phyloP scores from a whole-genome alignment of 306 rosid genomes.

The Calophaca sinica region DNA sequence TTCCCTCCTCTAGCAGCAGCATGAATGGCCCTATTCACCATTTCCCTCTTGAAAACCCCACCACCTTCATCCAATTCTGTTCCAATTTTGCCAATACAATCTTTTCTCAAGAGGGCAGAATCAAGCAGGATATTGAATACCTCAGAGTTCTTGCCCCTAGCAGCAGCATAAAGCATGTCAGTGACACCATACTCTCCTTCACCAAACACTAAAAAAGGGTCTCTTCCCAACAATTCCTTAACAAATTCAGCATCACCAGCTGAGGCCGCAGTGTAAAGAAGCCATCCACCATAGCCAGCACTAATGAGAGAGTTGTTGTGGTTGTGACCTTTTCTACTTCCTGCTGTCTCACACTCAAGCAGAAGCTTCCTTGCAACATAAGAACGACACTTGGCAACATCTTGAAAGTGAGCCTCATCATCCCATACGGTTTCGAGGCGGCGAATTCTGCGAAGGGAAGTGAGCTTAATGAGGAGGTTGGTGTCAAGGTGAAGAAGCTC shows the following conservation, averaged over 20 bases:
- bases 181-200: slow-evolving; percentile 96
- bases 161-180: slow-evolving; percentile 85
- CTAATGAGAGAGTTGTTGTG: slow-evolving; percentile 67
- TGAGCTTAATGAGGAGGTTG: slow-evolving; percentile 89
- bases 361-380: slow-evolving; percentile 75
- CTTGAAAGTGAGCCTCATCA: slow-evolving; percentile 67
- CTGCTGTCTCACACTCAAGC: slow-evolving; percentile 62
- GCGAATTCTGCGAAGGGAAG: slow-evolving; percentile 88
- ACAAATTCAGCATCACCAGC: slow-evolving; percentile 83
- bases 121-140: slow-evolving; percentile 69
- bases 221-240: slow-evolving; percentile 63
- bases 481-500: slow-evolving; percentile 95
- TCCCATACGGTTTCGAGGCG: slow-evolving; percentile 98
- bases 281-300: slow-evolving; percentile 98
- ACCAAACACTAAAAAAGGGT: slow-evolving; percentile 82
- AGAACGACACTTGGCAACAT: slow-evolving; percentile 76
- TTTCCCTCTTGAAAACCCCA: slow-evolving; percentile 69
- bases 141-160: slow-evolving; percentile 78
- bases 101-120: slow-evolving; percentile 62
- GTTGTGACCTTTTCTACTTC: background rate
- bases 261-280: slow-evolving; percentile 93
- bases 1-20: slow-evolving; percentile 96
- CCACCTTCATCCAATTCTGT: slow-evolving; percentile 55
- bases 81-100: slow-evolving; percentile 46
- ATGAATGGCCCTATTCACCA: slow-evolving; percentile 84